A percentile compares a stretch with the other conserved stretches of the same genome.
Conservation (phyloP, 106 monocot genomes). For the Apostasia ramifera region DNA sequence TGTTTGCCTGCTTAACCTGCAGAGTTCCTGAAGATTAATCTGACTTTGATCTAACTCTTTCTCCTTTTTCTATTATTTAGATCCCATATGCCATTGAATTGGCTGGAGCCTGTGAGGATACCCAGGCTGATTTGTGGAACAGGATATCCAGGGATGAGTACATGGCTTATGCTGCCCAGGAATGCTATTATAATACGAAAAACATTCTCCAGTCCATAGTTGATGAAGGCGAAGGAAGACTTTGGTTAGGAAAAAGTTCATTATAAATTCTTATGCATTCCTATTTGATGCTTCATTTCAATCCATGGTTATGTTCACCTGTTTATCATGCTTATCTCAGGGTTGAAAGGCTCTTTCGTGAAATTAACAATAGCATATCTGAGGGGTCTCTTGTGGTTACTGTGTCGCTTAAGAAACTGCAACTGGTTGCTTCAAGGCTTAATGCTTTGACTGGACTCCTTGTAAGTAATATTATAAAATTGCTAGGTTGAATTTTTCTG, state of each 20-base stretch:
- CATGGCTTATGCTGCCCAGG: slow-evolving; percentile 96
- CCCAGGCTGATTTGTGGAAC: slow-evolving; percentile 65
- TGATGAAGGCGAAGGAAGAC: slow-evolving; percentile 79
- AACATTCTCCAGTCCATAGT: slow-evolving; percentile 75
- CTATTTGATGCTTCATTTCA: slow-evolving; percentile 1
- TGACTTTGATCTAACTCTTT: too few relatives aligned
- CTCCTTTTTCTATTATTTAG: background rate
- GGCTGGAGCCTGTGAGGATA: slow-evolving; percentile 71
- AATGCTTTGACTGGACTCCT: slow-evolving; percentile 87
- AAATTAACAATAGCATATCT: slow-evolving; percentile 63
- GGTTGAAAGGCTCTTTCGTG: slow-evolving; percentile 88
- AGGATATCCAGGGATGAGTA: slow-evolving; percentile 83
- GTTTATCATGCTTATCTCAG: slow-evolving; percentile 19
- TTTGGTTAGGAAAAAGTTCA: slow-evolving; percentile 34
- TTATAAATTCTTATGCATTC: background rate
- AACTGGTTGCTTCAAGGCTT: slow-evolving; percentile 51
- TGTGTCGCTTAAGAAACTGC: slow-evolving; percentile 58
- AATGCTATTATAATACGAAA: slow-evolving; percentile 81
- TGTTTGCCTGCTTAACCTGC: background rate
- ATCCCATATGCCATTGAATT: slow-evolving; percentile 51
- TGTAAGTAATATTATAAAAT: slow-evolving; percentile 37
- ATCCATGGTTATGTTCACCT: background rate
- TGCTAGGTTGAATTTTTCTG: background rate
- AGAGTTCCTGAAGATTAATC: too few relatives aligned
- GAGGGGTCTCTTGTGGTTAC: slow-evolving; percentile 68